Base-by-base conservation (phyloP, 2,329 filamentous ascomycete genomes). In the Huntiella decipiens region DNA sequence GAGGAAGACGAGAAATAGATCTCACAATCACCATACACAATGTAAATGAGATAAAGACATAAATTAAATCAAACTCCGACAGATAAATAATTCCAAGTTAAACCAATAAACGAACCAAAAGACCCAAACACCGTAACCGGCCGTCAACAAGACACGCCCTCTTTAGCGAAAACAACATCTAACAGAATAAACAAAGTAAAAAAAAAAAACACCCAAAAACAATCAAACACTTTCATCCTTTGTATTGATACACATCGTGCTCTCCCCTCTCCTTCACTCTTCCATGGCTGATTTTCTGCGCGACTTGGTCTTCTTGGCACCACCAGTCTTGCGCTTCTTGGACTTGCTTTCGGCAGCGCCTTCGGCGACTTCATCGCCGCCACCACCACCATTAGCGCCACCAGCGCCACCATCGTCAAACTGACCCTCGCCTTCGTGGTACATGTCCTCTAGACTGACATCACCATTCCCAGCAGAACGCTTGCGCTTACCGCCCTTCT, bases 361-460 rank as follows among this genome's bases (percentile, higher is more conserved):
- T 43, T 76, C 74, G 8, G 81, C 71, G 0, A 86, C 87, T 1
- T 91, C 95, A 3, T 83, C 85, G 1, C 86, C 78, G 33, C 87
- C 91, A 28, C 33, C 44, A 22, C 28, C 38, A 2, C 83, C 91
- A 22, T 60, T 60, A 57, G 93, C 91, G 54, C 83, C 92, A 17
- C 61, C 60, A 57, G 93, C 91, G 54, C 79, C 81, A 55, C 70
- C 72, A 59, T 93, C 86, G 55, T 96, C 88, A 63, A 98, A 98
- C 60, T 94, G 78, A 50, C 91, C 91, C 70, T 98, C 91, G 94
- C 91, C 91, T 71, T 98, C 91, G 60, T 98, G 91, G 65, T 98
- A 98, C 83, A 98, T 86, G 58, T 95, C 88, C 60, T 96, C 91
- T 62, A 96, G 65, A 56, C 81, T 88, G 55, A 74, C 73, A 34